Conservation (phyloP, 2,329 filamentous ascomycete genomes). For the Aspergillaceae sp. region DNA sequence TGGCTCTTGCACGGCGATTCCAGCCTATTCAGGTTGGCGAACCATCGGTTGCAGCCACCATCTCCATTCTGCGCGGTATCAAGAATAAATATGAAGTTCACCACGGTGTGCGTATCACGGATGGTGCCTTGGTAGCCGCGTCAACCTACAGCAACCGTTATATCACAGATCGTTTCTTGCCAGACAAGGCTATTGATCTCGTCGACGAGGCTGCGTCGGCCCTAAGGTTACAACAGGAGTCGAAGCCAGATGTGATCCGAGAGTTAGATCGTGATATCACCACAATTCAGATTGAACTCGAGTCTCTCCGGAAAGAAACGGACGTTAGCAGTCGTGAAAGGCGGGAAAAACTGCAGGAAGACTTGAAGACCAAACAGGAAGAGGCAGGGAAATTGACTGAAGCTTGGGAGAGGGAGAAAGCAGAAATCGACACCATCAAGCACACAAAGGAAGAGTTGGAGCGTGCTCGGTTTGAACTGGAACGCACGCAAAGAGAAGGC, state of each 20-base stretch:
- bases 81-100: constrained; percentile 98
- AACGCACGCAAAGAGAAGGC: constrained; percentile 76
- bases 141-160: constrained; percentile 91
- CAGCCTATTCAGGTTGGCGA: constrained; percentile 93
- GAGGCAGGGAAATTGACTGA: constrained; percentile 66
- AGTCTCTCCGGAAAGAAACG: constrained; percentile 87
- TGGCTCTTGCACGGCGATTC: constrained; percentile 82
- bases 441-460: constrained; percentile 82
- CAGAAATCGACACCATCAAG: constrained; percentile 80
- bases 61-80: constrained; percentile 90
- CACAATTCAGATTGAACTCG: constrained; percentile 93
- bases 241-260: constrained; percentile 90
- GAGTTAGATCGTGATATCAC: constrained; percentile 89
- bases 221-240: constrained; percentile 86
- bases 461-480: constrained; percentile 72
- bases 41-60: constrained; percentile 81
- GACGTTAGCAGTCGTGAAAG: constrained; percentile 84
- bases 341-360: constrained; percentile 72
- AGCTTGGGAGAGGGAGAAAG: constrained; percentile 83
- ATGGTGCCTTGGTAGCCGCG: constrained; percentile 82
- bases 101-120: constrained; percentile 90
- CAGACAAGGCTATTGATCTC: constrained; percentile 93
- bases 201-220: constrained; percentile 94
- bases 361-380: constrained; percentile 66
- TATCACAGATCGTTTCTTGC: constrained; percentile 89